phyloP scores from a whole-genome alignment of 768 basidiomycete genomes.

The Pulveroboletus sp. region DNA sequence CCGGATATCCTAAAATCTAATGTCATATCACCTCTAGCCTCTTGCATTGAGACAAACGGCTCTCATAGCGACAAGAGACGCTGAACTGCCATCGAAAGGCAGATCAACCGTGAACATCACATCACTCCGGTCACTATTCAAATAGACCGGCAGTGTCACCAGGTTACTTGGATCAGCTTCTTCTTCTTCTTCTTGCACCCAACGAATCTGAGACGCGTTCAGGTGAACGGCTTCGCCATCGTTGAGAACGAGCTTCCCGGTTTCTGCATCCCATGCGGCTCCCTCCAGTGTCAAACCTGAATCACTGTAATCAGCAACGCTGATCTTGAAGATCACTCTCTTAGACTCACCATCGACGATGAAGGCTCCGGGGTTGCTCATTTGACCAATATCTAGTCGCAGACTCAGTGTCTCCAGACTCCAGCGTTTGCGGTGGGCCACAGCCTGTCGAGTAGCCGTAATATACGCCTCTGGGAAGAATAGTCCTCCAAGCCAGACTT shows the following conservation, averaged over 20 bases:
- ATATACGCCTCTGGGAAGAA: constrained; percentile 98
- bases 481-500: constrained; percentile 90
- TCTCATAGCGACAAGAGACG: constrained; percentile 74
- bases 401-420: constrained; percentile 86
- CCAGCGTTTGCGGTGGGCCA: constrained; percentile 88
- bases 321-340: neutral
- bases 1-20: constrained; percentile 20
- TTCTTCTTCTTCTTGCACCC: constrained; percentile 62
- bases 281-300: constrained; percentile 85
- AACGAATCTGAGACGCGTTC: constrained; percentile 78
- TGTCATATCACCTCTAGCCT: constrained; percentile 34
- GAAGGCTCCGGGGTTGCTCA: constrained; percentile 75
- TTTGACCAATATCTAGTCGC: constrained; percentile 74
- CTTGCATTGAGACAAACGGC: constrained; percentile 90
- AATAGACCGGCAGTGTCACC: constrained; percentile 87
- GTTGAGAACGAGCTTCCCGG: constrained; percentile 71
- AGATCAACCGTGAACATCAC: constrained; percentile 88
- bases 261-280: constrained; percentile 58
- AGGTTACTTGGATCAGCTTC: constrained; percentile 30
- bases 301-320: constrained; percentile 6
- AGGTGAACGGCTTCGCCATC: constrained; percentile 78
- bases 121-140: constrained; percentile 85
- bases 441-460: constrained; percentile 93
- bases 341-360: constrained; percentile 76
- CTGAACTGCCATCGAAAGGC: constrained; percentile 64